A percentile compares a stretch with the other conserved stretches of the same genome.
Evolutionary conservation across 1,284 basidiomycete species (phyloP).

Genomic region (Pseudozyma flocculosa): DNA sequence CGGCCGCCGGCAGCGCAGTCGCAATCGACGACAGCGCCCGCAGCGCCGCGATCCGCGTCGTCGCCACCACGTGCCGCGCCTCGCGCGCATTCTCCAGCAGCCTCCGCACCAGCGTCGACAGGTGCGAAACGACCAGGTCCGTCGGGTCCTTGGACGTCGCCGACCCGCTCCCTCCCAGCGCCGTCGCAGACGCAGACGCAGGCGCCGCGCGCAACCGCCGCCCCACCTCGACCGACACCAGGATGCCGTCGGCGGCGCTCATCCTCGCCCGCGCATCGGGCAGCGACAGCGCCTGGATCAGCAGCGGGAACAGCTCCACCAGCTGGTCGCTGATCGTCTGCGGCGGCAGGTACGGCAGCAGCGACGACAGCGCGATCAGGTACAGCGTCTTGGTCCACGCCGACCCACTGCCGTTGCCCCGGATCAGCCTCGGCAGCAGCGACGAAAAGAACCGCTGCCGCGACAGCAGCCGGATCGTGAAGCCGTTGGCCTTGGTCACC

Average conservation of each 20-base stretch:
- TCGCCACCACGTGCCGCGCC: conserved; percentile 58
- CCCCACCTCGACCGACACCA: conserved; percentile 65
- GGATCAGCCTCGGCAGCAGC: conserved; percentile 70
- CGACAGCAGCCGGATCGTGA: conserved; percentile 60
- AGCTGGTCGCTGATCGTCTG: conserved; percentile 54
- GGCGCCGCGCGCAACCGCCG: conserved; percentile 50
- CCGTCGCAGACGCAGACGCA: not conserved
- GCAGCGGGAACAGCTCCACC: conserved; percentile 76
- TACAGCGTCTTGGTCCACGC: conserved; percentile 66
- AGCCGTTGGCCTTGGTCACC: conserved; percentile 40
- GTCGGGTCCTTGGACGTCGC: not conserved
- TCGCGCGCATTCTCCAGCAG: conserved; percentile 22
- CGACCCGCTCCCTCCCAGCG: not conserved
- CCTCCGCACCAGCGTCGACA: conserved; percentile 23
- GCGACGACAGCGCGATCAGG: conserved; percentile 78
- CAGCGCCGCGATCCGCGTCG: conserved; percentile 74
- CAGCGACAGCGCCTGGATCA: conserved; percentile 79
- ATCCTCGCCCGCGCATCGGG: conserved; percentile 72
- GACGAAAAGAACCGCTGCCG: conserved; percentile 78
- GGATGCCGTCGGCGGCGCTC: conserved; percentile 78
- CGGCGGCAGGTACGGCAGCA: conserved; percentile 79
- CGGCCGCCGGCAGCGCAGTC: conserved; percentile 72
- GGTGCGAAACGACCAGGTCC: conserved; percentile 16
- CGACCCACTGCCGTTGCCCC: conserved; percentile 3
- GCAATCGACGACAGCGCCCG: conserved; percentile 73